Conservation (phyloP, 2,329 filamentous ascomycete species). For the Arthrobotrys sinensis region DNA sequence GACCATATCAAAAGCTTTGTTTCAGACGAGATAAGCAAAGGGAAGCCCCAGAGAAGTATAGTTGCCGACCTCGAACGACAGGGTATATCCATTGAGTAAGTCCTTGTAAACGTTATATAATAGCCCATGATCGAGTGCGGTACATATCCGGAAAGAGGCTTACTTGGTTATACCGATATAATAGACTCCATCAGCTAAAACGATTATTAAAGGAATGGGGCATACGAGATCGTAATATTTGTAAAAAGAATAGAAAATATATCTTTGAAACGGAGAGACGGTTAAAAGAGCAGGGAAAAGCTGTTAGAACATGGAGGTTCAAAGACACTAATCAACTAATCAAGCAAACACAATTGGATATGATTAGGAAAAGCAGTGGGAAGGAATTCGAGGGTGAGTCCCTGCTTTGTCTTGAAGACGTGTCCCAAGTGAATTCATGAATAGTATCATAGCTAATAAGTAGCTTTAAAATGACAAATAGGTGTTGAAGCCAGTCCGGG, state of each 20-base stretch:
- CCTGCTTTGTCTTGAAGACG: too few species aligned
- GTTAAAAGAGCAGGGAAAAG: not conserved
- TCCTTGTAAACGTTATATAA: not conserved
- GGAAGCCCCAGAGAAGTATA: constrained; percentile 21
- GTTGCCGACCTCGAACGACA: constrained; percentile 11
- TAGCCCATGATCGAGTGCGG: too few species aligned
- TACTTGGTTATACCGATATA: not conserved
- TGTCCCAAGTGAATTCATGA: not conserved
- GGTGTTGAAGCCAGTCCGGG: constrained; percentile 20
- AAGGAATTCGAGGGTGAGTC: constrained; percentile 4
- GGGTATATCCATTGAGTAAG: constrained; percentile 31
- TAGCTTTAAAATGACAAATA: not conserved
- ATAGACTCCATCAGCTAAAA: constrained; percentile 33
- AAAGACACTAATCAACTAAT: not conserved
- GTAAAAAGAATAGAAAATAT: constrained; percentile 32
- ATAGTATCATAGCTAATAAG: not conserved
- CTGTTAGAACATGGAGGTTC: not conserved
- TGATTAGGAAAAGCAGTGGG: not conserved
- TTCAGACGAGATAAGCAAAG: constrained; percentile 9
- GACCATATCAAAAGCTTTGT: constrained; percentile 33
- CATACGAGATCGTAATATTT: constrained; percentile 34
- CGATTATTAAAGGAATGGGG: constrained; percentile 43
- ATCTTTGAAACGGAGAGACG: constrained; percentile 26
- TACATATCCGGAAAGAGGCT: not conserved
- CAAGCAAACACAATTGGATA: not conserved